Evolutionary conservation across 106 monocot genomes (phyloP), one percentile per base, ranked within the genome.

Genomic region (Allium cepa): DNA sequence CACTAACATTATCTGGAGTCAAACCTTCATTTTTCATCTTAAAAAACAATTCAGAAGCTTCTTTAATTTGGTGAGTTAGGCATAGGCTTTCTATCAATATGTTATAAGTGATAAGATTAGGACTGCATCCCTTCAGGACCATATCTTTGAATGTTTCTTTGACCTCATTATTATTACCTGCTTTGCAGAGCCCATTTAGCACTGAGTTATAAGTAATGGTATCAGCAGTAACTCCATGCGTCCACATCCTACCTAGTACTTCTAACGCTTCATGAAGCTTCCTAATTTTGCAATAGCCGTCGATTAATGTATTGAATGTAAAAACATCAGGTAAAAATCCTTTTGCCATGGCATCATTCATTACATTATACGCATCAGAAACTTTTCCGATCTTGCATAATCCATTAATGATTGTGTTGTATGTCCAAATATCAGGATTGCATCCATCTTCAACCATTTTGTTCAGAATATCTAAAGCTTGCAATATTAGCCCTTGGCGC

Each of bases 381-480:
- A 89, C 80, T 63, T 74, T 78, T 12, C 96, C 88, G 86, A 92
- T 84, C 68, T 92, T 91, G 76, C 96, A 97, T 36, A 97, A 71
- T 14, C 80, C 86, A 69, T 88, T 84, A 26, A 97, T 86, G 10
- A 97, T 68, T 45, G 78, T 92, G 71, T 97, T 97, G 55, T 92
- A 89, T 47, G 96, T 97, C 79, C 83, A 82, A 68, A 72, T 81
- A 80, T 97, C 78, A 15, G 96, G 90, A 22, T 18, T 69, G 57
- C 85, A 91, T 46, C 85, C 85, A 57, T 69, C 77, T 17, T 77
- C 82, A 26, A 68, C 17, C 92, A 97, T 97, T 56, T 88, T 81
- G 73, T 83, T 76, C 69, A 86, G 63, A 15, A 97, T 62, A 67
- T 92, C 83, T 69, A 97, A 78, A 28, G 96, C 92, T 60, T 87